These are phyloP conservation scores for Isabelozyma gotoi DNA, from an alignment of 805 yeast genomes.

Conservation along the genomic window DNA sequence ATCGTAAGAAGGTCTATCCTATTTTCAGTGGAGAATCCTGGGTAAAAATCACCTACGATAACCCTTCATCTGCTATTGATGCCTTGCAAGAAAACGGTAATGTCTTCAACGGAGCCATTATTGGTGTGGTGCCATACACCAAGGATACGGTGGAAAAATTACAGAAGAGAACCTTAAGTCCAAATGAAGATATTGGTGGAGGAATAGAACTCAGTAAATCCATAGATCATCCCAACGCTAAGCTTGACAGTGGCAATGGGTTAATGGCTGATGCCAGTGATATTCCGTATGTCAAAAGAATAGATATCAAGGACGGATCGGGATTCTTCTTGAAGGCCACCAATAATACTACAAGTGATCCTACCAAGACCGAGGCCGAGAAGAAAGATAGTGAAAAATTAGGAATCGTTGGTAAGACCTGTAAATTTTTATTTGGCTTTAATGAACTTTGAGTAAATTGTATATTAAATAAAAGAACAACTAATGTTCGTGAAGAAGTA, in stretches of 20 bases:
- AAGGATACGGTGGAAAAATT: slow-evolving; percentile 61
- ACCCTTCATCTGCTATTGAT: slow-evolving; percentile 70
- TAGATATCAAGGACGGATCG: slow-evolving; percentile 42
- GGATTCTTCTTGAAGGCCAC: slow-evolving; percentile 32
- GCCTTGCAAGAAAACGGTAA: slow-evolving; percentile 85
- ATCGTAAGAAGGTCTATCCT: slow-evolving; percentile 43
- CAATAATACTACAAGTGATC: slow-evolving; percentile 15
- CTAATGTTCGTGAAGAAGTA: background rate
- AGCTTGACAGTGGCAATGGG: slow-evolving; percentile 1
- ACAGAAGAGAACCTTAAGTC: slow-evolving; percentile 42
- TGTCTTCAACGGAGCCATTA: slow-evolving; percentile 62
- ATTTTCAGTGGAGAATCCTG: slow-evolving; percentile 84
- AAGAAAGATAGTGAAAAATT: slow-evolving; percentile 27
- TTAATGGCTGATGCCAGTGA: background rate
- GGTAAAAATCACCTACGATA: slow-evolving; percentile 86
- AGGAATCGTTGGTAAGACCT: slow-evolving; percentile 30
- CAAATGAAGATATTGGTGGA: slow-evolving; percentile 50
- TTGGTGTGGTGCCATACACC: slow-evolving; percentile 69
- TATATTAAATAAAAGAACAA: background rate
- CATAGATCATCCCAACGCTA: slow-evolving; percentile 5
- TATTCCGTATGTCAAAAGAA: slow-evolving; percentile 21
- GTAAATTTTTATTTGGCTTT: slow-evolving; percentile 42
- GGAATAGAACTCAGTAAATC: slow-evolving; percentile 11
- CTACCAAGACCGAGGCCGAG: slow-evolving; percentile 13
- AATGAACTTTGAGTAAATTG: slow-evolving; percentile 39